phyloP scores from a whole-genome alignment of 805 yeast genomes.

The Candida andamanensis region DNA sequence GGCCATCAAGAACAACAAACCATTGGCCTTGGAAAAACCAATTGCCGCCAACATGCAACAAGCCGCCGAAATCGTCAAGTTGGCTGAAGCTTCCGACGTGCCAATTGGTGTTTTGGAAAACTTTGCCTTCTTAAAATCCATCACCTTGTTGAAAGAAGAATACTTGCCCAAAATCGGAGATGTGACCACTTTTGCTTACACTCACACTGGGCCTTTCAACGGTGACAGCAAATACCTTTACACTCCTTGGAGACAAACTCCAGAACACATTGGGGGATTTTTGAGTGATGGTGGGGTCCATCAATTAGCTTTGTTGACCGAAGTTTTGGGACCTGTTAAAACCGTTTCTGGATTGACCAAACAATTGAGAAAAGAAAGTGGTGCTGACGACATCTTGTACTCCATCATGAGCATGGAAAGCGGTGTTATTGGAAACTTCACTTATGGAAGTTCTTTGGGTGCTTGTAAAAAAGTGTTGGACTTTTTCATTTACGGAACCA shows the following conservation, averaged over 20 bases:
- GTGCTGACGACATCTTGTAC: constrained; percentile 76
- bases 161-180: constrained; percentile 70
- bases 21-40: constrained; percentile 84
- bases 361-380: constrained; percentile 73
- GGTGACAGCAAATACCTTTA: constrained; percentile 52
- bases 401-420: constrained; percentile 58
- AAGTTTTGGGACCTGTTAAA: constrained; percentile 69
- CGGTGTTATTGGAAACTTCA: constrained; percentile 76
- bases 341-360: constrained; percentile 70
- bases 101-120: constrained; percentile 82
- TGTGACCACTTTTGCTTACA: constrained; percentile 62
- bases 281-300: constrained; percentile 96
- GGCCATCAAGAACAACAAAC: constrained; percentile 72
- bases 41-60: constrained; percentile 81
- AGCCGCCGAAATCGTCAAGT: constrained; percentile 71
- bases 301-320: constrained; percentile 82
- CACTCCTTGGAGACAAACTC: constrained; percentile 85
- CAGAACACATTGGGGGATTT: constrained; percentile 90
- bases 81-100: constrained; percentile 55
- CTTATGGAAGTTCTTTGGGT: constrained; percentile 84
- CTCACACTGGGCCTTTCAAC: constrained; percentile 69
- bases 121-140: constrained; percentile 71
- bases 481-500: constrained; percentile 70
- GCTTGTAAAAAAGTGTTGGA: constrained; percentile 65
- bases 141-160: constrained; percentile 41